Conservation (phyloP, 2,329 filamentous ascomycete genomes). For the Pestalotiopsis sp. region DNA sequence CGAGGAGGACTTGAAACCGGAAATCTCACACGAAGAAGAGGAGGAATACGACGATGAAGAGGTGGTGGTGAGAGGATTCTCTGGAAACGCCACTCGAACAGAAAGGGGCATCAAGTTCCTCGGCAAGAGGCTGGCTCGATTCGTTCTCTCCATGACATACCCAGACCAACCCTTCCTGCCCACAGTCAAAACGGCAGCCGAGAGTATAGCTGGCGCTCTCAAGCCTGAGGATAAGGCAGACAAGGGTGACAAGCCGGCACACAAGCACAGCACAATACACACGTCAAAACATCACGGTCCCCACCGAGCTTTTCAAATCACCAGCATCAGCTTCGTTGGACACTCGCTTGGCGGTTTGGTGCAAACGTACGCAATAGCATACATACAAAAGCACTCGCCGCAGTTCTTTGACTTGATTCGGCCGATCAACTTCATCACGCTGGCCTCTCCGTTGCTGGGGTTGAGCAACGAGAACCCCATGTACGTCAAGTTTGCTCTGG, state of each 20-base stretch:
- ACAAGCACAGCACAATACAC: slow-evolving; percentile 65
- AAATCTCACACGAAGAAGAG: slow-evolving; percentile 35
- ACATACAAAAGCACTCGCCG: slow-evolving; percentile 95
- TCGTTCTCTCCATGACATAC: slow-evolving; percentile 86
- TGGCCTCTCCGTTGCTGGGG: slow-evolving; percentile 87
- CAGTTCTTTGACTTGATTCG: slow-evolving; percentile 84
- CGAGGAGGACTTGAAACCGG: slow-evolving; percentile 22
- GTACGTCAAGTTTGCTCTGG: slow-evolving; percentile 95
- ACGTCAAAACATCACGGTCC: slow-evolving; percentile 32
- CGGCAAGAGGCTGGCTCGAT: slow-evolving; percentile 90
- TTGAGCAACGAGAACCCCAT: slow-evolving; percentile 97
- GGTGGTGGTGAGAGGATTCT: slow-evolving; percentile 87
- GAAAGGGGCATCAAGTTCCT: slow-evolving; percentile 97
- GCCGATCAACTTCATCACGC: slow-evolving; percentile 86
- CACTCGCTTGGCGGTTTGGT: slow-evolving; percentile 90
- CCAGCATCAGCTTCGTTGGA: slow-evolving; percentile 92
- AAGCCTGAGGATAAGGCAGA: slow-evolving; percentile 40
- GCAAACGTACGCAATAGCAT: slow-evolving; percentile 93
- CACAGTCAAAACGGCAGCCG: slow-evolving; percentile 50
- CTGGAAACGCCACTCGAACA: slow-evolving; percentile 86
- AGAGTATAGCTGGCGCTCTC: slow-evolving; percentile 42
- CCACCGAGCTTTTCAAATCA: slow-evolving; percentile 75
- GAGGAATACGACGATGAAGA: slow-evolving; percentile 76
- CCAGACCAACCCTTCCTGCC: slow-evolving; percentile 91
- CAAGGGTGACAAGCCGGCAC: slow-evolving; percentile 50